Conservation (phyloP, 768 basidiomycete species). For the Tulasnella sp. region DNA sequence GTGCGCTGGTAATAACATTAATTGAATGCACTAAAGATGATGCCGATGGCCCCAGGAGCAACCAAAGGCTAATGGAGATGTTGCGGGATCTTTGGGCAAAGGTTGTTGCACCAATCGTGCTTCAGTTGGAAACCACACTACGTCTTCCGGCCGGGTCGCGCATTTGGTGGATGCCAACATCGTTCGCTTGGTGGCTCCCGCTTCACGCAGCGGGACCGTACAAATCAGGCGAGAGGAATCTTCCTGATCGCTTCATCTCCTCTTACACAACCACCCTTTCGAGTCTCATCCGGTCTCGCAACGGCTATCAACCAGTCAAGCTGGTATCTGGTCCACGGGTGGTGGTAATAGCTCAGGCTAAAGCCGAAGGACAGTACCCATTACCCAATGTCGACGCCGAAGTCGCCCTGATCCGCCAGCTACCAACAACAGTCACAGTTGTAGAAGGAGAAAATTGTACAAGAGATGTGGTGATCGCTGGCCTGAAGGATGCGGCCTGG, state of each 20-base stretch:
- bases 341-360: not conserved
- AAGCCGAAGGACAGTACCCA: not conserved
- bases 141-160: not conserved
- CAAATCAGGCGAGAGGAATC: not conserved
- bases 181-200: not conserved
- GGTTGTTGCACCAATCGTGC: not conserved
- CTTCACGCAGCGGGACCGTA: slow-evolving; percentile 6
- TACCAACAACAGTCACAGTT: not conserved
- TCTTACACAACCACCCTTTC: not conserved
- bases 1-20: not conserved
- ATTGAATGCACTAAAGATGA: not conserved
- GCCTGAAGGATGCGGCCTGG: not conserved
- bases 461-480: not conserved
- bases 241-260: not conserved
- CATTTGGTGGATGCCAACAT: slow-evolving; percentile 10
- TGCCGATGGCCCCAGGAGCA: not conserved
- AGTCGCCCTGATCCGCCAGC: not conserved
- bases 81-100: not conserved
- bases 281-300: not conserved
- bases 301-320: not conserved
- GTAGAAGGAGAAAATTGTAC: not conserved
- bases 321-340: not conserved
- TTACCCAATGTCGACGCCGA: not conserved
- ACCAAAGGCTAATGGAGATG: not conserved
- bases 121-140: not conserved